Conservation (phyloP, 2,329 filamentous ascomycete genomes). For the Coniella lustricola region DNA sequence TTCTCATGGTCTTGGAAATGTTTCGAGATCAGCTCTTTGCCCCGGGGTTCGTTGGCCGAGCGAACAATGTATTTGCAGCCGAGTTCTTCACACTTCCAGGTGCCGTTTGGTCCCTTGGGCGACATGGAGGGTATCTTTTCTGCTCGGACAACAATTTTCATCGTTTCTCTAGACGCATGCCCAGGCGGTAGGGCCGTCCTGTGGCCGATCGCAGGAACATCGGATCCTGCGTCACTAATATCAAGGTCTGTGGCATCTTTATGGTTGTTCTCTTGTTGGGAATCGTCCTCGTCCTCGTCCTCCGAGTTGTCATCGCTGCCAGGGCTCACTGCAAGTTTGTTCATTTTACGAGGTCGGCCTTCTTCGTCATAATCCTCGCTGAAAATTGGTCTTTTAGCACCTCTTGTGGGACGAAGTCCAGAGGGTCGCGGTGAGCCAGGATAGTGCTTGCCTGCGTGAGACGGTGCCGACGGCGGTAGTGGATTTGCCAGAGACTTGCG, state of each 20-base stretch:
- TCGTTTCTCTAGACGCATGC: slow-evolving; percentile 21
- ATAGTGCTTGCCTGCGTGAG: slow-evolving; percentile 18
- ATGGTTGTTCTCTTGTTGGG: no score
- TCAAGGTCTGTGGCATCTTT: slow-evolving; percentile 18
- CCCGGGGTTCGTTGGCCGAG: slow-evolving; percentile 48
- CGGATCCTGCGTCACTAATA: slow-evolving; percentile 11
- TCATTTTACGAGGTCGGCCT: slow-evolving; percentile 25
- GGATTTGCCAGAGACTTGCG: neutral
- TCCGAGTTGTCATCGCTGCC: slow-evolving; percentile 26
- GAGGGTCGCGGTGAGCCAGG: slow-evolving; percentile 12
- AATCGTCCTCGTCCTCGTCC: slow-evolving; percentile 7
- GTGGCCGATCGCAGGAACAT: neutral
- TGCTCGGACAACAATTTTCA: slow-evolving; percentile 40
- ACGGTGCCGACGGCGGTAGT: slow-evolving; percentile 19
- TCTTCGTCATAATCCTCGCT: slow-evolving; percentile 28
- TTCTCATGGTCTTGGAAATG: slow-evolving; percentile 57
- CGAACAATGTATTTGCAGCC: slow-evolving; percentile 60
- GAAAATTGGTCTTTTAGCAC: slow-evolving; percentile 16
- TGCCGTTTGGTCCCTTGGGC: slow-evolving; percentile 51
- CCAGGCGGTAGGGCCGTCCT: slow-evolving; percentile 14
- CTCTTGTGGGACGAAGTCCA: slow-evolving; percentile 3
- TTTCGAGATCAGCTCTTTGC: slow-evolving; percentile 48
- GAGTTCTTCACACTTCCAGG: slow-evolving; percentile 60
- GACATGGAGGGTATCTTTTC: slow-evolving; percentile 42
- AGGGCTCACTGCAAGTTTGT: slow-evolving; percentile 28